Evolutionary conservation across 2,329 filamentous ascomycete genomes (phyloP).

Genomic region (Monosporascus sp.): DNA sequence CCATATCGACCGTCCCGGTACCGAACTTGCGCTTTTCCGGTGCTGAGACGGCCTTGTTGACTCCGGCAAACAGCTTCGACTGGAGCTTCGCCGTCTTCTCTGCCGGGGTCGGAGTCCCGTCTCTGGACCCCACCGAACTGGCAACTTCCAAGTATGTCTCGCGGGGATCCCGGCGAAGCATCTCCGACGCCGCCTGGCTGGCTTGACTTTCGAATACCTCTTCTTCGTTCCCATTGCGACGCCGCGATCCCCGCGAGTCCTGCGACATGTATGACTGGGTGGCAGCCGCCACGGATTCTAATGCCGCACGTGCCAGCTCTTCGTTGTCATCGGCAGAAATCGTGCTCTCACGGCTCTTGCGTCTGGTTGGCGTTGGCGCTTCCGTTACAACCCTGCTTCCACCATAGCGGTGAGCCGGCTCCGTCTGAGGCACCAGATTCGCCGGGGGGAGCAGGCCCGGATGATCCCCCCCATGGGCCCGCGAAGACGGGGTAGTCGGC

Average conservation of each 20-base stretch:
- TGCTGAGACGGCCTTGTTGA: constrained; percentile 34
- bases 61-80: constrained; percentile 44
- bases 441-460: constrained; percentile 56
- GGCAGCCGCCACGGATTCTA: constrained; percentile 48
- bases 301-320: constrained; percentile 50
- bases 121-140: constrained; percentile 37
- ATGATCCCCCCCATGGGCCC: constrained; percentile 40
- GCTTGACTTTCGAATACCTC: constrained; percentile 70
- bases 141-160: constrained; percentile 46
- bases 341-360: constrained; percentile 77
- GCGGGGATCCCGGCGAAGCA: constrained; percentile 60
- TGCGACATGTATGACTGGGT: constrained; percentile 32
- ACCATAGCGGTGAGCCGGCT: constrained; percentile 44
- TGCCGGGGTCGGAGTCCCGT: constrained; percentile 38
- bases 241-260: constrained; percentile 18
- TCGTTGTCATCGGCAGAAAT: constrained; percentile 66
- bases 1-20: constrained; percentile 19
- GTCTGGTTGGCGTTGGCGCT: constrained; percentile 45
- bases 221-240: constrained; percentile 36
- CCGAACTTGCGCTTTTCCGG: constrained; percentile 49
- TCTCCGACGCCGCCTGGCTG: constrained; percentile 69
- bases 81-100: constrained; percentile 46
- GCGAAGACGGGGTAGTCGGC: constrained; percentile 66
- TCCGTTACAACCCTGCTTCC: constrained; percentile 37
- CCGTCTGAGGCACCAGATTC: constrained; percentile 57